These are phyloP conservation scores for Hanseniaspora vineae DNA, from an alignment of 805 yeast species.

Conservation along the genomic window DNA sequence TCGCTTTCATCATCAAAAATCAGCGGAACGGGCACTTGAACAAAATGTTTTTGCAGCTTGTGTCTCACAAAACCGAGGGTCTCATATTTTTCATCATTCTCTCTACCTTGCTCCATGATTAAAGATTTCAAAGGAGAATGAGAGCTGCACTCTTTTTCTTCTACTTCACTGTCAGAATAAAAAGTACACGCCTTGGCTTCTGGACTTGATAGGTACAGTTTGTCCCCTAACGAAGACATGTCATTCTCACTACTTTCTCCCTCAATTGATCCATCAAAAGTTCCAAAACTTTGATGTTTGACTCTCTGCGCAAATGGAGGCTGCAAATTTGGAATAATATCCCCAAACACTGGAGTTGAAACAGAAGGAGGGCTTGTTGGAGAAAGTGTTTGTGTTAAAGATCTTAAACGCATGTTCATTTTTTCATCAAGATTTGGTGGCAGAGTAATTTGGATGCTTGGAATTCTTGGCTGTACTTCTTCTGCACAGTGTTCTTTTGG, in stretches of 20 bases:
- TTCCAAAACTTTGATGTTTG: not conserved
- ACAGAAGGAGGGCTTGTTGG: not conserved
- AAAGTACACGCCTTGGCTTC: not conserved
- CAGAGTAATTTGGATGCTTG: not conserved
- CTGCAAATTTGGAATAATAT: not conserved
- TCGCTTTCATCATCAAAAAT: no score
- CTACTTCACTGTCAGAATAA: not conserved
- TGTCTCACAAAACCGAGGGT: no score
- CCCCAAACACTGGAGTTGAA: not conserved
- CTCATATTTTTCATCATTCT: no score
- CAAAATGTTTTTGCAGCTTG: no score
- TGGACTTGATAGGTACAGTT: not conserved
- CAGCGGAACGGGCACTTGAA: no score
- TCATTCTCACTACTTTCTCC: not conserved
- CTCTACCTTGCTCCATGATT: not conserved
- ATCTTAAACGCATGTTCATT: not conserved
- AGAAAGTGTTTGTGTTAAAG: not conserved
- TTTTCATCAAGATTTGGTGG: not conserved
- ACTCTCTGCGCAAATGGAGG: not conserved
- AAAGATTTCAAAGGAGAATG: not conserved
- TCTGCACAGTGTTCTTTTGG: not conserved
- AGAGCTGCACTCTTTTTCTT: not conserved
- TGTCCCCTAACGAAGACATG: not conserved
- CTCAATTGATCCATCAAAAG: not conserved
- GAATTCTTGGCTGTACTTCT: not conserved